Conservation (phyloP, 495 filamentous ascomycete species). For the Bacidia rubella region DNA sequence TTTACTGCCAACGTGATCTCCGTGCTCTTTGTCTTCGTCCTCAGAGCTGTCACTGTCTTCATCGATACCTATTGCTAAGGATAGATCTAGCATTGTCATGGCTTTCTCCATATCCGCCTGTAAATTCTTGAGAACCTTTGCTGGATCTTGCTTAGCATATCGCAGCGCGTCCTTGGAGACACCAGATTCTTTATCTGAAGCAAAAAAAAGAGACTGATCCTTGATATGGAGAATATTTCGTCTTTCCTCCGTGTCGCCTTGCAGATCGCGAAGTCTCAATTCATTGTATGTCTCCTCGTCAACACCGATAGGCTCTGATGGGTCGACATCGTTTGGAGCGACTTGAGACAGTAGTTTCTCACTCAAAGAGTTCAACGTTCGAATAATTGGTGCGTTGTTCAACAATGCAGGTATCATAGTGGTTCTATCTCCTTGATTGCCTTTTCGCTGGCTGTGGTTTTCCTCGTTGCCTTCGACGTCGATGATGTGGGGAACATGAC, state of each 20-base stretch:
- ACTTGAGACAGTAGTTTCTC: conserved; percentile 85
- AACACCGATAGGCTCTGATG: conserved; percentile 46
- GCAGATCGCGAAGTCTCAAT: conserved; percentile 70
- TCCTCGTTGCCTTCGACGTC: conserved; percentile 90
- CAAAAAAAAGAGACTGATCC: conserved; percentile 71
- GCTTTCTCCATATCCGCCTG: conserved; percentile 42
- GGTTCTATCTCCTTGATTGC: conserved; percentile 63
- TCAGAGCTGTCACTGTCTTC: conserved; percentile 46
- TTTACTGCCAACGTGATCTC: conserved; percentile 46
- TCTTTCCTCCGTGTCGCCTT: conserved; percentile 54
- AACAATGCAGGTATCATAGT: conserved; percentile 65
- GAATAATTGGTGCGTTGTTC: conserved; percentile 66
- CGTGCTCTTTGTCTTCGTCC: conserved; percentile 46
- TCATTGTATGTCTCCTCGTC: conserved; percentile 65
- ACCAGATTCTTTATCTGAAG: conserved; percentile 39
- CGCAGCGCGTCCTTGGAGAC: conserved; percentile 41
- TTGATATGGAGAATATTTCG: conserved; percentile 76
- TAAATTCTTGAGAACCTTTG: conserved; percentile 49
- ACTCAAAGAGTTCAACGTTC: conserved; percentile 71
- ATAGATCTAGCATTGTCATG: conserved; percentile 39
- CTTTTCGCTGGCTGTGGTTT: conserved; percentile 62
- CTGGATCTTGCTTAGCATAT: conserved; percentile 53
- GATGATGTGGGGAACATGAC: conserved; percentile 72
- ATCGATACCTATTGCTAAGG: conserved; percentile 43
- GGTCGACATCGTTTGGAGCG: conserved; percentile 57